Evolutionary conservation across 306 rosid species (phyloP).

Genomic region (Cyclanthera cordifolia): DNA sequence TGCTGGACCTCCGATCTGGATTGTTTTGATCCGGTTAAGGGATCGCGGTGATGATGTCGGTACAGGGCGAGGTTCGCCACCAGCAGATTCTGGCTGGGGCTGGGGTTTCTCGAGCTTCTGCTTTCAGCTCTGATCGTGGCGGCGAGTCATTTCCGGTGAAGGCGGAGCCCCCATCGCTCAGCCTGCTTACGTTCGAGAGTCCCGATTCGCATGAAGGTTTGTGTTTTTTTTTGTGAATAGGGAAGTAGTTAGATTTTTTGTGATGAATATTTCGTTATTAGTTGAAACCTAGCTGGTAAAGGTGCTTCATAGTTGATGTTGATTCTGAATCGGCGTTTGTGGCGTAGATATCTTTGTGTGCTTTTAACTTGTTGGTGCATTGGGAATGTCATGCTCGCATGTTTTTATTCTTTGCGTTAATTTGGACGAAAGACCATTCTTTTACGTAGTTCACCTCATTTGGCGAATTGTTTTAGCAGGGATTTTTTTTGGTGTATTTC

Average conservation of each 20-base stretch:
- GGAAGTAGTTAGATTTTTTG: background rate
- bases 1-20: background rate
- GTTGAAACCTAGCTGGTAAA: background rate
- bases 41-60: constrained; percentile 51
- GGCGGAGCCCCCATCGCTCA: constrained; percentile 28
- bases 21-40: constrained; percentile 16
- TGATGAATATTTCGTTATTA: too few species aligned
- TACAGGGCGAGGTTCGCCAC: constrained; percentile 51
- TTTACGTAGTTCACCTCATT: background rate
- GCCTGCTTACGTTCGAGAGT: constrained; percentile 23
- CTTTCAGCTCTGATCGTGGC: constrained; percentile 21
- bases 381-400: background rate
- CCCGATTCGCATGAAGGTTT: constrained; percentile 35
- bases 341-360: background rate
- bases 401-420: background rate
- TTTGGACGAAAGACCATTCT: background rate
- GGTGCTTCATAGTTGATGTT: background rate
- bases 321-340: background rate
- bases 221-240: background rate
- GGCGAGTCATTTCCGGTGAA: constrained; percentile 19
- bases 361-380: background rate
- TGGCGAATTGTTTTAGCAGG: background rate
- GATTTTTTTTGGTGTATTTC: background rate
- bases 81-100: constrained; percentile 24
- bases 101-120: constrained; percentile 28